Conservation (phyloP, 2,329 filamentous ascomycete species). For the Arthrobotrys pseudoclavata region DNA sequence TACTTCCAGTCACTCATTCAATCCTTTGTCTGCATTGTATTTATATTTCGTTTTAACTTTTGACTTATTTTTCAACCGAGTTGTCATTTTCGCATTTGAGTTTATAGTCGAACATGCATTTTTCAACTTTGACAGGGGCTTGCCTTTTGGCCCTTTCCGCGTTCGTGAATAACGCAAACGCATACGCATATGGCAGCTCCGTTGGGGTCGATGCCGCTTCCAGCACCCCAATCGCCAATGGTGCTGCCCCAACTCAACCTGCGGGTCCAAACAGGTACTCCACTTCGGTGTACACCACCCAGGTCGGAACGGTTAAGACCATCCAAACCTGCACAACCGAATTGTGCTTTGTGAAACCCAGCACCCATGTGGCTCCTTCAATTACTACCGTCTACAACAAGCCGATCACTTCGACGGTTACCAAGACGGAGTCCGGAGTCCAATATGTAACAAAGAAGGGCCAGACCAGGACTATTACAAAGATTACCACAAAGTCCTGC, state of each 20-base stretch:
- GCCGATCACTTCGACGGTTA: constrained; percentile 8
- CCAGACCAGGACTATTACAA: constrained; percentile 25
- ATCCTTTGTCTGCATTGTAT: constrained; percentile 24
- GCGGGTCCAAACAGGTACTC: constrained; percentile 18
- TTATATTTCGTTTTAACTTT: constrained; percentile 4
- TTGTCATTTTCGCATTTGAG: background rate
- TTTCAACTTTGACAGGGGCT: constrained; percentile 31
- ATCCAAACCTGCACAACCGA: constrained; percentile 46
- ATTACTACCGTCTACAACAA: constrained; percentile 19
- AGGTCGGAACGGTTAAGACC: constrained; percentile 32
- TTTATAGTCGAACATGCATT: constrained; percentile 27
- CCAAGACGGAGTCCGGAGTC: constrained; percentile 12
- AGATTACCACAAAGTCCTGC: constrained; percentile 45
- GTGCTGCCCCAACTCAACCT: background rate
- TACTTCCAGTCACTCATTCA: constrained; percentile 47
- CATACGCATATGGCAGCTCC: constrained; percentile 4
- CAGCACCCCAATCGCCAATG: background rate
- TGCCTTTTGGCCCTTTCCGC: constrained; percentile 37
- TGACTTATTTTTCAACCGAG: background rate
- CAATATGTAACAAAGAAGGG: constrained; percentile 36
- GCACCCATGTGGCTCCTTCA: constrained; percentile 12
- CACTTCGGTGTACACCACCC: constrained; percentile 29
- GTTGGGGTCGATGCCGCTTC: background rate
- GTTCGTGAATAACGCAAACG: constrained; percentile 15
- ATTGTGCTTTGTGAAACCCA: constrained; percentile 28